Percentiles rank a stretch among this genome's conserved stretches.
These are phyloP conservation scores for Brassica balearica DNA, from an alignment of 441 rosid genomes.

Conservation along the genomic window DNA sequence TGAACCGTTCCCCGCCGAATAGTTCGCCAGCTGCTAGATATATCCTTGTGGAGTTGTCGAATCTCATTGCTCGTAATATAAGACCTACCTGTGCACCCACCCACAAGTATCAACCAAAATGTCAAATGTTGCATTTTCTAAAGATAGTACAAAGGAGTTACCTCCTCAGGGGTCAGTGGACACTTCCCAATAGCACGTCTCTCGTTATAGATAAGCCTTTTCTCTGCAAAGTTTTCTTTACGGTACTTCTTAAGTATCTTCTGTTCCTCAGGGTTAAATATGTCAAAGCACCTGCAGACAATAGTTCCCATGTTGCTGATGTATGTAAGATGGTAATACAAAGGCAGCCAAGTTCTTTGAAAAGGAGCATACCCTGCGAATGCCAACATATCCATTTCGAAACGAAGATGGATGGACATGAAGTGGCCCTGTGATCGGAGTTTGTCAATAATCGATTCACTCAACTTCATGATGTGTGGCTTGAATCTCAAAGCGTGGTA, in stretches of 20 bases:
- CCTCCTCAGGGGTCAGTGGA: slow-evolving; percentile 98
- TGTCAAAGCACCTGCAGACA: slow-evolving; percentile 83
- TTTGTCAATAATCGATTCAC: slow-evolving; percentile 88
- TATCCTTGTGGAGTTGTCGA: slow-evolving; percentile 86
- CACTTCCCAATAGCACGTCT: slow-evolving; percentile 96
- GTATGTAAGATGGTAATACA: slow-evolving; percentile 21
- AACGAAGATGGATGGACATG: slow-evolving; percentile 99
- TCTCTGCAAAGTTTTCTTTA: slow-evolving; percentile 78
- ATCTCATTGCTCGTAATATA: slow-evolving; percentile 83
- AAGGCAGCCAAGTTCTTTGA: slow-evolving; percentile 26
- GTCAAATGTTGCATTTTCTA: slow-evolving; percentile 13
- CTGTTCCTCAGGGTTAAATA: slow-evolving; percentile 38
- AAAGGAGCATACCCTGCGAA: slow-evolving; percentile 83
- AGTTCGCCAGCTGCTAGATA: slow-evolving; percentile 95
- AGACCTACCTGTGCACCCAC: slow-evolving; percentile 97
- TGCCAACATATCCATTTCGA: slow-evolving; percentile 98
- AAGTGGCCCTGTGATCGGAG: slow-evolving; percentile 91
- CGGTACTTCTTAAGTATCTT: slow-evolving; percentile 61
- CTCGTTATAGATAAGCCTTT: slow-evolving; percentile 71
- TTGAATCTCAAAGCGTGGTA: slow-evolving; percentile 95
- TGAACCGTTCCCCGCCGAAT: slow-evolving; percentile 90
- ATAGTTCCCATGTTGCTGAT: slow-evolving; percentile 19
- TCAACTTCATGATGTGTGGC: slow-evolving; percentile 87
- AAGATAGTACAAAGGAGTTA: slow-evolving; percentile 31
- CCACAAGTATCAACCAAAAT: slow-evolving; percentile 41